Evolutionary conservation across 1,139 yeast genomes (phyloP).

Genomic region (Spathaspora sp.): DNA sequence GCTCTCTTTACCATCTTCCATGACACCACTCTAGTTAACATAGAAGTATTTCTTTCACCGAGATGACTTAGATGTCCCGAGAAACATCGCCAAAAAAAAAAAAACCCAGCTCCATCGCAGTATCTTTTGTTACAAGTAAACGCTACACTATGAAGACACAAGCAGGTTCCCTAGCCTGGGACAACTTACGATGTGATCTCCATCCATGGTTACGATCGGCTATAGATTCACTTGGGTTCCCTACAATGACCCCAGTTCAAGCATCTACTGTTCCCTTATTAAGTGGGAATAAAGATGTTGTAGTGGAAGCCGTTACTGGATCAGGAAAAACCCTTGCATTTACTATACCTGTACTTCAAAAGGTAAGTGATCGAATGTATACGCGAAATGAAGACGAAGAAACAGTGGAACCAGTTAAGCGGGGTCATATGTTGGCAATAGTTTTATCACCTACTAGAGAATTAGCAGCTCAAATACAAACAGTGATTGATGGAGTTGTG

Average conservation of each 20-base stretch:
- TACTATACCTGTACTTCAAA: slow-evolving; percentile 77
- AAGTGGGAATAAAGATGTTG: slow-evolving; percentile 89
- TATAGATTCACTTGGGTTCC: slow-evolving; percentile 68
- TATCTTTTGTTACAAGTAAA: no score
- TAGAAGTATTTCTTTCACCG: neutral
- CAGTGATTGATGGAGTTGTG: slow-evolving; percentile 62
- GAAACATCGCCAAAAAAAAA: neutral
- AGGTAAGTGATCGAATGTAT: slow-evolving; percentile 38
- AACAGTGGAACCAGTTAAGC: slow-evolving; percentile 35
- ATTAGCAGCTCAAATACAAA: slow-evolving; percentile 77
- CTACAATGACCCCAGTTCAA: slow-evolving; percentile 94
- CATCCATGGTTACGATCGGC: slow-evolving; percentile 60
- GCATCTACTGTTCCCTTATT: slow-evolving; percentile 92
- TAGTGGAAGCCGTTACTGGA: slow-evolving; percentile 95
- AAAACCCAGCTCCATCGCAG: slow-evolving; percentile 4
- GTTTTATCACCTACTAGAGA: slow-evolving; percentile 91
- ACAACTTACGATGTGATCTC: slow-evolving; percentile 31
- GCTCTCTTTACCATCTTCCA: slow-evolving; percentile 29
- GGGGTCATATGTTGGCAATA: slow-evolving; percentile 70
- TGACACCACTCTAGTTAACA: slow-evolving; percentile 1
- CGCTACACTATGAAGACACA: slow-evolving; percentile 35
- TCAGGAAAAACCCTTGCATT: slow-evolving; percentile 94
- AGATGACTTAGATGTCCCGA: neutral
- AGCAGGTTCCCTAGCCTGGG: slow-evolving; percentile 41
- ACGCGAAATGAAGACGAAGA: slow-evolving; percentile 22